A percentile compares a stretch with the other conserved stretches of the same genome.
Evolutionary conservation across 257 asterid genomes (phyloP).

Genomic region (Nemophila menziesii): DNA sequence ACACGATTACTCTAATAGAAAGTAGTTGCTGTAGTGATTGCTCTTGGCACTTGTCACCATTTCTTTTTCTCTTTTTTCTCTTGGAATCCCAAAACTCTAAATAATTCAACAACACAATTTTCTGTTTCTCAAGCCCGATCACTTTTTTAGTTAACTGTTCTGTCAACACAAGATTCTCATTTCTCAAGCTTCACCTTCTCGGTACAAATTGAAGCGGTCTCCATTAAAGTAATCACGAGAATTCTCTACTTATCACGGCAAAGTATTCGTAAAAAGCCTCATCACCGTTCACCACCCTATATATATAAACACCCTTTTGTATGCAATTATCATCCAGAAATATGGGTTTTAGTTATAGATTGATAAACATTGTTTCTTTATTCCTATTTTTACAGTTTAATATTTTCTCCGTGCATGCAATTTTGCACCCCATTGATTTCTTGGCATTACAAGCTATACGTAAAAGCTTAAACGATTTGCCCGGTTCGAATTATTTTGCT

Average conservation of each 20-base stretch:
- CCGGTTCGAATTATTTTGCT: constrained; percentile 60
- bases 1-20: neutral
- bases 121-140: constrained; percentile 52
- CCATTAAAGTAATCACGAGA: constrained; percentile 38
- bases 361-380: neutral
- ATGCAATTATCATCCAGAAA: constrained; percentile 6
- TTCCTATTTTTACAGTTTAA: constrained; percentile 15
- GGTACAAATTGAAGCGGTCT: constrained; percentile 27
- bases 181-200: constrained; percentile 1
- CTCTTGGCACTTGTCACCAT: constrained; percentile 2
- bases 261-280: constrained; percentile 16
- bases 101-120: neutral
- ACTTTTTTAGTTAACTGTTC: constrained; percentile 9
- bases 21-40: constrained; percentile 18
- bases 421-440: constrained; percentile 76
- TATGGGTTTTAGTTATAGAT: constrained; percentile 13
- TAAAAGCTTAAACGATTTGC: constrained; percentile 54
- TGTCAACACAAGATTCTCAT: no score
- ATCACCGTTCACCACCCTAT: constrained; percentile 19
- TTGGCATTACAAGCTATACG: constrained; percentile 75
- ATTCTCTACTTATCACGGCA: constrained; percentile 13
- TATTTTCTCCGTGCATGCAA: constrained; percentile 23
- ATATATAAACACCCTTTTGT: constrained; percentile 12
- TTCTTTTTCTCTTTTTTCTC: constrained; percentile 21
- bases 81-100: constrained; percentile 19